phyloP scores from a whole-genome alignment of 176 grass and related monocot species.

The Poa annua region DNA sequence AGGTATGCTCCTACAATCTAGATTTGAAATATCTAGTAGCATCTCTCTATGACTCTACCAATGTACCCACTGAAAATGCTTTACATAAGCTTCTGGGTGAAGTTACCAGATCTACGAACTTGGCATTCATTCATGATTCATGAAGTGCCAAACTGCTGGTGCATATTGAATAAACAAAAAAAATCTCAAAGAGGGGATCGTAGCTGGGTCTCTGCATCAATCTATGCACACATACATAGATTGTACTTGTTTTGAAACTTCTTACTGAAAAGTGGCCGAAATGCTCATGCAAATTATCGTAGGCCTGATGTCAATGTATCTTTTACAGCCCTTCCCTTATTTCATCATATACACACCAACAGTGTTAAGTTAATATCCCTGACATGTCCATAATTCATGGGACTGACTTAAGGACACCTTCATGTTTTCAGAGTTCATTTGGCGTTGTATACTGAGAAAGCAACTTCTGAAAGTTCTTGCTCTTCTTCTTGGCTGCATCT shows the following conservation, averaged over 20 bases:
- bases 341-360: neutral
- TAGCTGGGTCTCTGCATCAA: no score
- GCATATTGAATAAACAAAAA: constrained; percentile 7
- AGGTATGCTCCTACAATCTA: constrained; percentile 46
- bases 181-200: no score
- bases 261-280: neutral
- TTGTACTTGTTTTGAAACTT: neutral
- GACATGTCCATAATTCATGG: constrained; percentile 7
- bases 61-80: neutral
- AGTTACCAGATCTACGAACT: neutral
- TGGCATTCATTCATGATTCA: constrained; percentile 10
- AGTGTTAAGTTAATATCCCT: constrained; percentile 13
- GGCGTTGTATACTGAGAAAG: constrained; percentile 90
- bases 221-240: neutral
- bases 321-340: neutral
- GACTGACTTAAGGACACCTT: constrained; percentile 20
- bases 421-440: constrained; percentile 83
- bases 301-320: neutral
- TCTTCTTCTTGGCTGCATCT: constrained; percentile 76
- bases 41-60: constrained; percentile 15
- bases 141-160: neutral
- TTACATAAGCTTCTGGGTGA: constrained; percentile 9
- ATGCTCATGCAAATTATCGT: neutral
- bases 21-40: neutral
- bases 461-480: constrained; percentile 83